A percentile compares a stretch with the other conserved stretches of the same genome.
These are phyloP conservation scores for Sugiyamaella marilandica DNA, from an alignment of 805 yeast genomes.

Conservation along the genomic window DNA sequence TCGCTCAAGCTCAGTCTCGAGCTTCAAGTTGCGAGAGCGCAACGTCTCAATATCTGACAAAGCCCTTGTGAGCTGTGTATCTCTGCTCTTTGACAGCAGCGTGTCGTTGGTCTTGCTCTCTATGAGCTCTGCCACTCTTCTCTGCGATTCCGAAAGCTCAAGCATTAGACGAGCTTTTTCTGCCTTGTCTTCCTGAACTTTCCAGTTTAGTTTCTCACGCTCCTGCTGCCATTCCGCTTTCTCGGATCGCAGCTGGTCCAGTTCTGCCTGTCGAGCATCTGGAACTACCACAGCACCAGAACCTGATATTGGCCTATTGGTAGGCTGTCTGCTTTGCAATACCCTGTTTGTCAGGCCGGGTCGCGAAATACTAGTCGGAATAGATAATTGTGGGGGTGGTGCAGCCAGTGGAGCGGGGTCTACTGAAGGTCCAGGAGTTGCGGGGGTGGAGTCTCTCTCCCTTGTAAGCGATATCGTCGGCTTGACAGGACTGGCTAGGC, in stretches of 20 bases:
- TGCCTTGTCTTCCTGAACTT: slow-evolving; percentile 29
- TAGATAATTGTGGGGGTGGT: not conserved
- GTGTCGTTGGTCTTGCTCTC: slow-evolving; percentile 11
- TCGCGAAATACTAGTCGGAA: slow-evolving; percentile 2
- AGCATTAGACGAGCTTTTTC: slow-evolving; percentile 32
- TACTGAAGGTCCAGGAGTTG: slow-evolving; percentile 5
- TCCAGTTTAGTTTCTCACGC: slow-evolving; percentile 29
- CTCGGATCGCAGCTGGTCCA: slow-evolving; percentile 50
- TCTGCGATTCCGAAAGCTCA: slow-evolving; percentile 35
- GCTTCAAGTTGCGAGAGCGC: slow-evolving; percentile 46
- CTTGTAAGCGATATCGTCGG: not conserved
- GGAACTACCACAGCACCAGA: slow-evolving; percentile 3
- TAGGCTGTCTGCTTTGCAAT: slow-evolving; percentile 4
- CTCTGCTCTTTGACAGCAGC: slow-evolving; percentile 58
- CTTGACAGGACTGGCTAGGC: slow-evolving; percentile 17
- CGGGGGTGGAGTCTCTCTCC: not conserved
- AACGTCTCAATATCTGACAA: slow-evolving; percentile 59
- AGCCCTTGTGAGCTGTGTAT: slow-evolving; percentile 58
- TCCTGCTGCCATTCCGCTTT: slow-evolving; percentile 45
- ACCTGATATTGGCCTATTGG: not conserved
- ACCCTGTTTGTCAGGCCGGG: slow-evolving; percentile 12
- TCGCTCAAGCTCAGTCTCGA: slow-evolving; percentile 46
- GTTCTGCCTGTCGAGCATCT: slow-evolving; percentile 5
- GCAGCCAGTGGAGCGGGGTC: slow-evolving; percentile 4
- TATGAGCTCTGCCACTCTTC: slow-evolving; percentile 30